Conservation (phyloP, 129 eudicot genomes). For the Helianthus tuberosus region DNA sequence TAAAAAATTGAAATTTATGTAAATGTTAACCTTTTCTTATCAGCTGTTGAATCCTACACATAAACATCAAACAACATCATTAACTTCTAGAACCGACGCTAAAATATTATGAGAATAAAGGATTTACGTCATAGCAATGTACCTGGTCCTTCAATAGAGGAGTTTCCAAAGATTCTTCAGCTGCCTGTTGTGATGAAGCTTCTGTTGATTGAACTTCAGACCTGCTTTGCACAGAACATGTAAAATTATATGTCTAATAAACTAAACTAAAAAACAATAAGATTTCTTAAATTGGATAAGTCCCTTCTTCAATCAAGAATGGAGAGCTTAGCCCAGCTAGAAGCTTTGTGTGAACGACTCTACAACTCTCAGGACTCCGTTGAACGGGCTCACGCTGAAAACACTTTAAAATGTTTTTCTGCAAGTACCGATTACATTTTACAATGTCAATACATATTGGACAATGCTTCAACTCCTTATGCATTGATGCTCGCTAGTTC, state of each 20-base stretch:
- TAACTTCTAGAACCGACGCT: constrained; percentile 1
- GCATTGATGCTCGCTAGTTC: constrained; percentile 99
- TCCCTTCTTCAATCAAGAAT: constrained; percentile 46
- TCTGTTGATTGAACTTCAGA: constrained; percentile 82
- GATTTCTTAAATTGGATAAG: constrained; percentile 46
- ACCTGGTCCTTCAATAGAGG: constrained; percentile 78
- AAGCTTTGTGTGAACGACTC: constrained; percentile 94
- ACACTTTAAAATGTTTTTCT: constrained; percentile 90
- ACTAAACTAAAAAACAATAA: no score
- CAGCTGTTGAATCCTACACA: constrained; percentile 25
- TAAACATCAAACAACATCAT: constrained; percentile 21
- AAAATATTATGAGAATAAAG: background rate
- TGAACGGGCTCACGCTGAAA: constrained; percentile 95
- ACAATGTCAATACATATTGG: constrained; percentile 94
- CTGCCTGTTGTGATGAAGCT: constrained; percentile 57
- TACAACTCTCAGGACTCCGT: constrained; percentile 95
- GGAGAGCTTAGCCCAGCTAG: constrained; percentile 98
- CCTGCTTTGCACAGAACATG: constrained; percentile 48
- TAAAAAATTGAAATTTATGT: background rate
- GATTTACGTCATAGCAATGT: constrained; percentile 17
- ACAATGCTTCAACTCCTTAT: constrained; percentile 91
- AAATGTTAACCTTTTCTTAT: constrained; percentile 34
- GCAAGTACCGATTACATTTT: constrained; percentile 81
- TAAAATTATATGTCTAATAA: no score
- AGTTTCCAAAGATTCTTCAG: constrained; percentile 82